Conservation (phyloP, 805 yeast genomes). For the Candida cerambycidarum region DNA sequence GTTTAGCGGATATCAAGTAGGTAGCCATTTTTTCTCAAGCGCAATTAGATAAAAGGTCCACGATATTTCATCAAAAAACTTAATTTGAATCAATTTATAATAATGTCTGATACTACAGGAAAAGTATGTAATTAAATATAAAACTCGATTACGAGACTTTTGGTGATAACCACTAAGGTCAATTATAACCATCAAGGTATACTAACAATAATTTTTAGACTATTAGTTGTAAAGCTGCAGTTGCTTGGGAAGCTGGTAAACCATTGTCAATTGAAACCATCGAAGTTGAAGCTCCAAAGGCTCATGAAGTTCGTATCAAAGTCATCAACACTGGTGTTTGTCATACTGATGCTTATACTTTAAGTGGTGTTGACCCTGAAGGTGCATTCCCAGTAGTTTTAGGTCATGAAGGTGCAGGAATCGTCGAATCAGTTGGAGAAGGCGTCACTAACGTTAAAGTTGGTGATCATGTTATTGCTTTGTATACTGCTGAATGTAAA, state of each 20-base stretch:
- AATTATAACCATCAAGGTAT: conserved; percentile 10
- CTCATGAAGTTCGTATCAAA: conserved; percentile 96
- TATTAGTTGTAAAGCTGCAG: conserved; percentile 91
- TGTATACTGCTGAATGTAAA: conserved; percentile 95
- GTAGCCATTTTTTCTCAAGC: not conserved
- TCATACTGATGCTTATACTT: conserved; percentile 97
- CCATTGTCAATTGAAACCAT: conserved; percentile 81
- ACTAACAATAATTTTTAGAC: conserved; percentile 39
- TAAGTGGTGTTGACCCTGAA: conserved; percentile 94
- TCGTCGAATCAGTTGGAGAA: conserved; percentile 92
- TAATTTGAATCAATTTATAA: not conserved
- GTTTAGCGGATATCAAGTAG: not conserved
- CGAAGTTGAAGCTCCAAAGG: conserved; percentile 90
- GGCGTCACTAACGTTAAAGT: conserved; percentile 86
- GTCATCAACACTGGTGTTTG: conserved; percentile 90
- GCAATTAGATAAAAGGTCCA: not conserved
- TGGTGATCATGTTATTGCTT: conserved; percentile 91
- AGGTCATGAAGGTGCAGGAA: conserved; percentile 99
- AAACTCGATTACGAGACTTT: not conserved
- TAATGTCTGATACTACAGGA: conserved; percentile 21
- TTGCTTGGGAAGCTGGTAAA: conserved; percentile 94
- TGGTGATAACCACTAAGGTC: conserved; percentile 2
- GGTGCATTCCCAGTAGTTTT: conserved; percentile 91
- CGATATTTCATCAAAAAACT: not conserved
- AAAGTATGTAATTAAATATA: conserved; percentile 10